Percentiles rank a stretch among this genome's conserved stretches.
Conservation (phyloP, 805 yeast genomes). For the Schwanniomyces polymorphus region DNA sequence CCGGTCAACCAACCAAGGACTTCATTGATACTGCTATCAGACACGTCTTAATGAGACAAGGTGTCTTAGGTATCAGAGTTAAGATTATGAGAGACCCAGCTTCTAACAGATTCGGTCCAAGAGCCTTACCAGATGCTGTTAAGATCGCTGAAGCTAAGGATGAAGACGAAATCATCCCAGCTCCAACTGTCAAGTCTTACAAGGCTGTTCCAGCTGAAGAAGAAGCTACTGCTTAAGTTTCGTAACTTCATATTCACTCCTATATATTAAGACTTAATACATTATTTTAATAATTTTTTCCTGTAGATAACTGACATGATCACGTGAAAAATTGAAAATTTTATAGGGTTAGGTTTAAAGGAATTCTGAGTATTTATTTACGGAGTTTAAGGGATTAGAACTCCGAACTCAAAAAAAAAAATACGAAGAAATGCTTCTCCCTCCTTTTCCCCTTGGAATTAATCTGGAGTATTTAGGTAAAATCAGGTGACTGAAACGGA, state of each 20-base stretch:
- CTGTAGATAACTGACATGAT: neutral
- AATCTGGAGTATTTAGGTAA: too few relatives aligned
- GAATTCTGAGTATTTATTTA: too few relatives aligned
- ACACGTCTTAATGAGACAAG: slow-evolving; percentile 99
- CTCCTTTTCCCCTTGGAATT: too few relatives aligned
- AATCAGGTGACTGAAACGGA: too few relatives aligned
- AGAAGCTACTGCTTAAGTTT: slow-evolving; percentile 26
- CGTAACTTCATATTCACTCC: slow-evolving; percentile 2
- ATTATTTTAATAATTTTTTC: neutral
- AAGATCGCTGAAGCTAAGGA: slow-evolving; percentile 93
- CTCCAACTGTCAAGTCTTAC: slow-evolving; percentile 83
- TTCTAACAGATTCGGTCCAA: slow-evolving; percentile 80
- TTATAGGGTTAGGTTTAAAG: too few relatives aligned
- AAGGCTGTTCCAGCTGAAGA: slow-evolving; percentile 40
- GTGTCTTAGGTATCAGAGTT: slow-evolving; percentile 99
- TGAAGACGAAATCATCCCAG: slow-evolving; percentile 71
- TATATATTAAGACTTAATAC: neutral
- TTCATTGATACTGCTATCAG: slow-evolving; percentile 99
- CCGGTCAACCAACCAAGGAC: slow-evolving; percentile 99
- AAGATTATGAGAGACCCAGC: slow-evolving; percentile 99
- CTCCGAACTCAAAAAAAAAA: too few relatives aligned
- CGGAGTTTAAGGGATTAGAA: too few relatives aligned
- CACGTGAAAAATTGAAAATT: too few relatives aligned
- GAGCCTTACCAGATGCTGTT: slow-evolving; percentile 92
- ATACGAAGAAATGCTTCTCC: too few relatives aligned